phyloP scores from a whole-genome alignment of 768 basidiomycete genomes.

The Suillus placidus region DNA sequence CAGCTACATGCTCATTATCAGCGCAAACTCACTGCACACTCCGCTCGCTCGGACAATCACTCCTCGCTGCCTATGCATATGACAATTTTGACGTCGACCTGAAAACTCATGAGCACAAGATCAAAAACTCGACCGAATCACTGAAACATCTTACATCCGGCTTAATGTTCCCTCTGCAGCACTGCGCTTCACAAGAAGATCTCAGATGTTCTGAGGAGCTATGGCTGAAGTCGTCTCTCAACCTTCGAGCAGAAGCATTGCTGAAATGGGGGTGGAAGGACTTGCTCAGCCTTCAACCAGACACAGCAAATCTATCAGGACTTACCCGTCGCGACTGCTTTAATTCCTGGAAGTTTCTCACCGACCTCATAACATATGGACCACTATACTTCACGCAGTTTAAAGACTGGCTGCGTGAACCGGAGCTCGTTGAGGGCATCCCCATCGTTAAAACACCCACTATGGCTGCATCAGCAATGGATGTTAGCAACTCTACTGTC shows the following conservation, averaged over 20 bases:
- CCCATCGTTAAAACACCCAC: slow-evolving; percentile 27
- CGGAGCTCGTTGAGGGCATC: slow-evolving; percentile 29
- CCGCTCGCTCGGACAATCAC: slow-evolving; percentile 24
- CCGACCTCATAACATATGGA: slow-evolving; percentile 17
- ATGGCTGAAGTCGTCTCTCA: slow-evolving; percentile 33
- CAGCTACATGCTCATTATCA: slow-evolving; percentile 32
- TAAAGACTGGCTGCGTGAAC: slow-evolving; percentile 9
- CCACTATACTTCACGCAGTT: slow-evolving; percentile 21
- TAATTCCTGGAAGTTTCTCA: slow-evolving; percentile 23
- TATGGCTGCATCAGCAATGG: slow-evolving; percentile 26
- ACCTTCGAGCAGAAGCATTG: slow-evolving; percentile 14
- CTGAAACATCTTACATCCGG: slow-evolving; percentile 28
- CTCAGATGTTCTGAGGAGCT: slow-evolving; percentile 35
- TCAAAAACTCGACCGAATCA: slow-evolving; percentile 29
- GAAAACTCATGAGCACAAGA: slow-evolving; percentile 30
- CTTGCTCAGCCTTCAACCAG: slow-evolving; percentile 20
- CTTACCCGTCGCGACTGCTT: slow-evolving; percentile 27
- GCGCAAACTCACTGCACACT: slow-evolving; percentile 22
- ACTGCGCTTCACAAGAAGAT: slow-evolving; percentile 26
- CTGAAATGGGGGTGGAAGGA: slow-evolving; percentile 1
- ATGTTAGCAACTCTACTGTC: slow-evolving; percentile 28
- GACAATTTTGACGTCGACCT: slow-evolving; percentile 48
- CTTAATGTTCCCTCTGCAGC: slow-evolving; percentile 22
- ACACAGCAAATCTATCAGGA: slow-evolving; percentile 16
- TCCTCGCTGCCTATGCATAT: slow-evolving; percentile 36